Conservation (phyloP, 371 early-diverging fungal species). For the Circinella minor region DNA sequence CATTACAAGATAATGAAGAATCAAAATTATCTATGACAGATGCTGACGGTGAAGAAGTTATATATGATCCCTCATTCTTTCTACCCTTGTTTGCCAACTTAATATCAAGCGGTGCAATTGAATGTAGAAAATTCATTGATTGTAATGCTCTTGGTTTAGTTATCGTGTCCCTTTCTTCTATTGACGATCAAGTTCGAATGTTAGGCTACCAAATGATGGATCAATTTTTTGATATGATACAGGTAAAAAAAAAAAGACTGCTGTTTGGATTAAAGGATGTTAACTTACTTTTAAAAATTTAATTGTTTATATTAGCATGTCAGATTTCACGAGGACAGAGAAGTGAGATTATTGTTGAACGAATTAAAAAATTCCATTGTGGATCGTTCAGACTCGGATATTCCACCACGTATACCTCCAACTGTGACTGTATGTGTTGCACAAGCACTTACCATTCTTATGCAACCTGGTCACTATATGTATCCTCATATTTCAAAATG, state of each 20-base stretch:
- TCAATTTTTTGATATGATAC: constrained; percentile 62
- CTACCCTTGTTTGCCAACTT: constrained; percentile 71
- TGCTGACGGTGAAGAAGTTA: neutral
- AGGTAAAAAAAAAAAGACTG: constrained; percentile 35
- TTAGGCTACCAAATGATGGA: constrained; percentile 73
- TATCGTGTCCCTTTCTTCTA: constrained; percentile 64
- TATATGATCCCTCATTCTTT: constrained; percentile 76
- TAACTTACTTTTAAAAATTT: neutral
- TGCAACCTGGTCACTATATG: constrained; percentile 78
- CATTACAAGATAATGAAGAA: constrained; percentile 2
- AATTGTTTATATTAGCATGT: constrained; percentile 28
- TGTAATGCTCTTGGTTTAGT: constrained; percentile 72
- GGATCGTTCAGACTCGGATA: constrained; percentile 45
- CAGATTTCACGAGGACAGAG: constrained; percentile 66
- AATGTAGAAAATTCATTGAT: constrained; percentile 71
- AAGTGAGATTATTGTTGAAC: constrained; percentile 68
- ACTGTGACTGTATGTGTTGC: constrained; percentile 72
- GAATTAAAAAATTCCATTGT: constrained; percentile 70
- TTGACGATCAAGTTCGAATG: constrained; percentile 55
- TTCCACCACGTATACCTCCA: constrained; percentile 65
- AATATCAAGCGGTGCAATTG: constrained; percentile 59
- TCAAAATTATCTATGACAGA: constrained; percentile 13
- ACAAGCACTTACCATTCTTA: constrained; percentile 62
- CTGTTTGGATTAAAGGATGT: neutral
- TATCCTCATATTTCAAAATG: constrained; percentile 76